These are phyloP conservation scores for Populus hybrid DNA, from an alignment of 441 rosid genomes.

Conservation along the genomic window DNA sequence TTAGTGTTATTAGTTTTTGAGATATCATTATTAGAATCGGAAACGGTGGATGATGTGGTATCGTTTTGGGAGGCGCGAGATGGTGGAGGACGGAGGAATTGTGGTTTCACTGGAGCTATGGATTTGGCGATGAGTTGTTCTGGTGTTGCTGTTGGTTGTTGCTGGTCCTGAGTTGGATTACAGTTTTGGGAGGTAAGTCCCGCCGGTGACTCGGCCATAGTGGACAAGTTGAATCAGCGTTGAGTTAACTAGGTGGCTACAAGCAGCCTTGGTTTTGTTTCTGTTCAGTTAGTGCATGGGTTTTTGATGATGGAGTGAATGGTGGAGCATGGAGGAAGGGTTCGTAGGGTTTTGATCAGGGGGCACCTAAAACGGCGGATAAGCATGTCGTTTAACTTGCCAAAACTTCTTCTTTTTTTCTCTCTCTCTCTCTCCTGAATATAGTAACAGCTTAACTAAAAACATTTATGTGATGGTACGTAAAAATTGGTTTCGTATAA, in stretches of 20 bases:
- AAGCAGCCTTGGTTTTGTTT: background rate
- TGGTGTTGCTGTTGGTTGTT: constrained; percentile 23
- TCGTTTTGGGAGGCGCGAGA: constrained; percentile 40
- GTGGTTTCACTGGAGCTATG: constrained; percentile 74
- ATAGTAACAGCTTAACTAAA: no score
- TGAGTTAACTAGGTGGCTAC: constrained; percentile 12
- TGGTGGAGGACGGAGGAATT: constrained; percentile 71
- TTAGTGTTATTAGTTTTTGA: constrained; percentile 21
- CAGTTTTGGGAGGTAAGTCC: constrained; percentile 10
- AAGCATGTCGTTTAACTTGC: background rate
- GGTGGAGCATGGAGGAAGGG: background rate
- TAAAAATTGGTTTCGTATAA: no score
- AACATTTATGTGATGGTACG: no score
- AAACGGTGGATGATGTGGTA: constrained; percentile 15
- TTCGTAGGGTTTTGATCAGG: background rate
- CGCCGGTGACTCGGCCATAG: constrained; percentile 39
- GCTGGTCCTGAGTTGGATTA: background rate
- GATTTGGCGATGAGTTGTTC: constrained; percentile 74
- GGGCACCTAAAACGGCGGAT: background rate
- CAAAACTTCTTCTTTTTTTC: accelerated
- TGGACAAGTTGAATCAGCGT: constrained; percentile 8
- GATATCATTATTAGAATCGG: constrained; percentile 18
- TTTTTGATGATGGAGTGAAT: background rate
- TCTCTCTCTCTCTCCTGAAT: no score
- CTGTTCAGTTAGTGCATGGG: background rate